Percentiles rank a stretch among this genome's conserved stretches.
Conservation (phyloP, 2,329 filamentous ascomycete genomes). For the Hypoxylon sp. region DNA sequence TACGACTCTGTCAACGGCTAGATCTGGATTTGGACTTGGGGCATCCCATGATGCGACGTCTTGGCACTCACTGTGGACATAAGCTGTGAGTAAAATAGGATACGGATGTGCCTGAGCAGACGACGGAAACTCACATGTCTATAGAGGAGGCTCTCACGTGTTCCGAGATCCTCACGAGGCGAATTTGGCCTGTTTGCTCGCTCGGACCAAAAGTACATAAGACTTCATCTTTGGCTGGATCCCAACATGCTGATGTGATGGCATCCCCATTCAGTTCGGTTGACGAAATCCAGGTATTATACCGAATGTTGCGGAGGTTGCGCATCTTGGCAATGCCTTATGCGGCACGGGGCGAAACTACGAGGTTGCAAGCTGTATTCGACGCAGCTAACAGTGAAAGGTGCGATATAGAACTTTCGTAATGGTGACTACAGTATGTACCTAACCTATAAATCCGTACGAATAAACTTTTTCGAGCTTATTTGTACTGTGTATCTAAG, state of each 20-base stretch:
- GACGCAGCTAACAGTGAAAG: conserved; percentile 5
- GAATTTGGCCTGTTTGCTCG: conserved; percentile 77
- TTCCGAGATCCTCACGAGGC: conserved; percentile 73
- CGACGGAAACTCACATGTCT: conserved; percentile 58
- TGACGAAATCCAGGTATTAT: conserved; percentile 74
- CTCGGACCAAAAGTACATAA: conserved; percentile 90
- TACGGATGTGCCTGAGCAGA: conserved; percentile 33
- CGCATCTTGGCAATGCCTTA: conserved; percentile 73
- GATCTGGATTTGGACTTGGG: conserved; percentile 81
- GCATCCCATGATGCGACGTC: conserved; percentile 90
- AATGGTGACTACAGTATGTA: conserved; percentile 43
- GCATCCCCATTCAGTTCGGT: conserved; percentile 64
- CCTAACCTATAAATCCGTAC: conserved; percentile 24
- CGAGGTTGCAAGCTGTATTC: conserved; percentile 4
- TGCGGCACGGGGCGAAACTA: conserved; percentile 8
- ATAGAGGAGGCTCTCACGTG: conserved; percentile 57
- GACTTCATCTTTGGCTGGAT: conserved; percentile 81
- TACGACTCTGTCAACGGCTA: conserved; percentile 81
- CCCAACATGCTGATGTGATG: conserved; percentile 87
- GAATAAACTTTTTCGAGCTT: conserved; percentile 38
- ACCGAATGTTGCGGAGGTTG: conserved; percentile 85
- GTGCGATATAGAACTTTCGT: conserved; percentile 34
- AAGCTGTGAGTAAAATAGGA: conserved; percentile 44
- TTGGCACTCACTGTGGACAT: conserved; percentile 55
- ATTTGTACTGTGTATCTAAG: conserved; percentile 35